Evolutionary conservation across 2,329 filamentous ascomycete species (phyloP).

Genomic region (Fusarium pseudograminearum): DNA sequence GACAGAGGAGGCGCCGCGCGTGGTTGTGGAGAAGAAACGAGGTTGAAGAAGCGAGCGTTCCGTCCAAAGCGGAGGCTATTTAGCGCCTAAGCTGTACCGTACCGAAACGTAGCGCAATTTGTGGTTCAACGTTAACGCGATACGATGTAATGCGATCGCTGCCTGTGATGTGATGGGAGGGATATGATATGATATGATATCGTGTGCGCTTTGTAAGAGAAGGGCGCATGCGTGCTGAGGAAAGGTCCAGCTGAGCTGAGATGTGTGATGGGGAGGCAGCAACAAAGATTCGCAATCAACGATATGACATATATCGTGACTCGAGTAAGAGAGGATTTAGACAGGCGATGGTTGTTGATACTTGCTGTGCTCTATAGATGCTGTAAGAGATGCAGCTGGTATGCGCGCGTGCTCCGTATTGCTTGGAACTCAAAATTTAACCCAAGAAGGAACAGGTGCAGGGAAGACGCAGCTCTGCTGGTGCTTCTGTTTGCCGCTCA

Average conservation of each 20-base stretch:
- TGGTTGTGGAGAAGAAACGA: conserved; percentile 47
- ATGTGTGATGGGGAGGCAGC: conserved; percentile 12
- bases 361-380: conserved; percentile 23
- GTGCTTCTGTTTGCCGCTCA: conserved; percentile 8
- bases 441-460: conserved; percentile 2
- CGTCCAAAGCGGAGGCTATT: conserved; percentile 36
- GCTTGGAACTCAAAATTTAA: conserved; percentile 13
- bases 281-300: conserved; percentile 7
- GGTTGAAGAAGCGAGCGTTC: conserved; percentile 34
- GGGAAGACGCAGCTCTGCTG: conserved; percentile 6
- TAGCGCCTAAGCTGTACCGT: conserved; percentile 32
- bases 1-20: conserved; percentile 43
- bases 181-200: conserved; percentile 6
- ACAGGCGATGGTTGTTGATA: conserved; percentile 6
- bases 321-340: conserved; percentile 5
- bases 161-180: conserved; percentile 11
- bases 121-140: conserved; percentile 32
- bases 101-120: conserved; percentile 23
- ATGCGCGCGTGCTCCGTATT: conserved; percentile 19
- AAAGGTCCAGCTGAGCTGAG: background rate
- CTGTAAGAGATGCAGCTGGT: conserved; percentile 28
- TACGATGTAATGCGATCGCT: conserved; percentile 29
- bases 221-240: conserved; percentile 4
- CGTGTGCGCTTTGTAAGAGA: conserved; percentile 19
- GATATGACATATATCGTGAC: conserved; percentile 22